Conservation (phyloP, 2,329 filamentous ascomycete genomes). For the Penicillium sp. region DNA sequence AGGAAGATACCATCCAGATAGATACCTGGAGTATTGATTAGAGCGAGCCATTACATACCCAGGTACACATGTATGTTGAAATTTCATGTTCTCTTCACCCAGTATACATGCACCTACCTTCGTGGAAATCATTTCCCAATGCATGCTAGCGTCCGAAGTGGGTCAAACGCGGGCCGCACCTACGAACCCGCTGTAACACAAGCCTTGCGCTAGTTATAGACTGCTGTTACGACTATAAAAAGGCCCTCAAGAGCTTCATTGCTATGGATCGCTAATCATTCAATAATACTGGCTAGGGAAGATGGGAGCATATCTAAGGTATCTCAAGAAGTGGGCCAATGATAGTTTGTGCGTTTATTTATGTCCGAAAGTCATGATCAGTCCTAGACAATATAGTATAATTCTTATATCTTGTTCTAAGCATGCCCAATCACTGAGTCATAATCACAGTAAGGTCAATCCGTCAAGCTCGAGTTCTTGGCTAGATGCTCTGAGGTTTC, state of each 20-base stretch:
- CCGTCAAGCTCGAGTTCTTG: not conserved
- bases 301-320: not conserved
- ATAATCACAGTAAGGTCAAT: not conserved
- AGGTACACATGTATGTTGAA: not conserved
- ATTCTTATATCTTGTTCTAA: not conserved
- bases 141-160: not conserved
- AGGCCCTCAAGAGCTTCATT: not conserved
- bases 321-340: too few species aligned
- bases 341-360: too few species aligned
- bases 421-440: not conserved
- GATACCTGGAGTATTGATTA: not conserved
- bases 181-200: not conserved
- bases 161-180: not conserved
- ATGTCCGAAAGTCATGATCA: too few species aligned
- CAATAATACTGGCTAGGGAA: not conserved
- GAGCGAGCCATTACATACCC: too few species aligned
- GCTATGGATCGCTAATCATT: not conserved
- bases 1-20: not conserved
- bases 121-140: not conserved
- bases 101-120: too few species aligned
- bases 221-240: not conserved
- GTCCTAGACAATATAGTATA: not conserved
- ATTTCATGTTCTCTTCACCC: not conserved
- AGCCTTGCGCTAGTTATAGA: not conserved
- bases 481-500: not conserved